These are phyloP conservation scores for Gentiana macrophylla DNA, from an alignment of 257 asterid genomes.

Conservation along the genomic window DNA sequence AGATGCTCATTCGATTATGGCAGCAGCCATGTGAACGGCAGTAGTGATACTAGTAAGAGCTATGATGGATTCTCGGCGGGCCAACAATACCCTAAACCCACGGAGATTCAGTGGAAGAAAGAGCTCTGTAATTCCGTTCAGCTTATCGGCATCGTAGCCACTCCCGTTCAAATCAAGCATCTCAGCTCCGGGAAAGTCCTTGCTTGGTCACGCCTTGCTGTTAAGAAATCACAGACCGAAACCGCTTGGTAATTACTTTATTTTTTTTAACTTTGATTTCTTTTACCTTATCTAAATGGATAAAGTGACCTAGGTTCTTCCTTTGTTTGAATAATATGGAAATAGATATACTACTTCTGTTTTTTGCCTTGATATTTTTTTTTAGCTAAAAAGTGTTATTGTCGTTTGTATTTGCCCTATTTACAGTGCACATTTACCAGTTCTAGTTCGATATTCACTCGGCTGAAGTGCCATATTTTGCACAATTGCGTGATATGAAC, in stretches of 20 bases:
- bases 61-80: slow-evolving; percentile 10
- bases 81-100: slow-evolving; percentile 26
- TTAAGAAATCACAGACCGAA: slow-evolving; percentile 70
- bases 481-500: too few species aligned
- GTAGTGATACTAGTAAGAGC: not conserved
- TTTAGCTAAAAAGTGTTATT: too few species aligned
- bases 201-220: slow-evolving; percentile 81
- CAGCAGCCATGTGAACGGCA: slow-evolving; percentile 1
- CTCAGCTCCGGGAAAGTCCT: slow-evolving; percentile 62
- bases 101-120: slow-evolving; percentile 39
- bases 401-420: too few species aligned
- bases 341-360: too few species aligned
- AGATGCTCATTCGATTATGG: slow-evolving; percentile 22
- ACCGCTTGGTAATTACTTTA: slow-evolving; percentile 38
- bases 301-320: too few species aligned
- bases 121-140: slow-evolving; percentile 46
- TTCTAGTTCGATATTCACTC: too few species aligned
- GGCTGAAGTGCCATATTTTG: too few species aligned
- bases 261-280: too few species aligned
- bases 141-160: slow-evolving; percentile 68
- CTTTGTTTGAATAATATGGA: too few species aligned
- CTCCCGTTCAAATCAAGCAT: slow-evolving; percentile 65
- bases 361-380: too few species aligned
- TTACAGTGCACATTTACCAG: too few species aligned
- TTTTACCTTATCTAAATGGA: too few species aligned